Percentiles rank a stretch among this genome's conserved stretches.
Evolutionary conservation across 2,329 filamentous ascomycete species (phyloP).

Genomic region (Talaromyces atroroseus): DNA sequence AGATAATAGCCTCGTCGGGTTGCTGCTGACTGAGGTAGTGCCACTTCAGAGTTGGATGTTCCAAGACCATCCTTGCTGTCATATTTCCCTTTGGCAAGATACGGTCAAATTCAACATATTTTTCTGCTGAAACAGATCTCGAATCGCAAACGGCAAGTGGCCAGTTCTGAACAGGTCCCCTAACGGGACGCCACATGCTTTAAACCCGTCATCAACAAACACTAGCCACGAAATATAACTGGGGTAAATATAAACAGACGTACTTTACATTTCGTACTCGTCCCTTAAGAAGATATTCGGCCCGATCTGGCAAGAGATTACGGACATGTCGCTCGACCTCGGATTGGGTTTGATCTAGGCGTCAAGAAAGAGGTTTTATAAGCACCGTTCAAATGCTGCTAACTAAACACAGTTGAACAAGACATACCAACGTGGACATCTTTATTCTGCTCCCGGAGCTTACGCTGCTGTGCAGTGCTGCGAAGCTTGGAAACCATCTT

Average conservation of each 20-base stretch:
- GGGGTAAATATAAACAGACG: background rate
- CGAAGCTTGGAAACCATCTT: no score
- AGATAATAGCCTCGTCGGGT: background rate
- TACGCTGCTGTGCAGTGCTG: background rate
- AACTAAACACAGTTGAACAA: no score
- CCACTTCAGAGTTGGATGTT: background rate
- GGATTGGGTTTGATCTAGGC: background rate
- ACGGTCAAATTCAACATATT: background rate
- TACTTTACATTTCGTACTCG: background rate
- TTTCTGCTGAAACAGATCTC: background rate
- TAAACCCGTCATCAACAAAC: background rate
- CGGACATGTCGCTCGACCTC: background rate
- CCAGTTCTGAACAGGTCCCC: background rate
- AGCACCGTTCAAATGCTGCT: no score
- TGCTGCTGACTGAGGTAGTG: background rate
- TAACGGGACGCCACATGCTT: background rate
- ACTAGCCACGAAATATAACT: background rate
- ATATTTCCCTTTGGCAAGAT: background rate
- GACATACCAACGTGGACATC: background rate
- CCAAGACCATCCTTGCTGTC: background rate
- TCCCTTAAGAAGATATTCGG: background rate
- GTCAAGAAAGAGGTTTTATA: no score
- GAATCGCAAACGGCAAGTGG: background rate
- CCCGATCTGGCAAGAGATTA: background rate
- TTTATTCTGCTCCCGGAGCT: background rate